Conservation (phyloP, 371 early-diverging fungal species). For the Mortierella sp. region DNA sequence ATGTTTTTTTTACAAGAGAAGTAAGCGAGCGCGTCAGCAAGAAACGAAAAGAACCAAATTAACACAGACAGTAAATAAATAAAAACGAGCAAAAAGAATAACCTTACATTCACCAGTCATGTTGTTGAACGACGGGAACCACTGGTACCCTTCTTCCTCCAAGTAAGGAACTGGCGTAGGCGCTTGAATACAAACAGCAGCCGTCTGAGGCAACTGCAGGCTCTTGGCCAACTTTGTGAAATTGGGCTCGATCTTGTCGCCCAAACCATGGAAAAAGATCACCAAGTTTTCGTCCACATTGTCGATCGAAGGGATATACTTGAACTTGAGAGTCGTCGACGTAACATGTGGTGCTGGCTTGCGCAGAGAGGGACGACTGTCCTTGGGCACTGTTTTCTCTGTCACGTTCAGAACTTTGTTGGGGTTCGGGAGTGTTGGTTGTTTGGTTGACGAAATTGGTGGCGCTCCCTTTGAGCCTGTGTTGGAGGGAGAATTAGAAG, state of each 20-base stretch:
- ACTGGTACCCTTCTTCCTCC: conserved; percentile 71
- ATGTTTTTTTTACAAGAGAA: too few species aligned
- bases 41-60: neutral
- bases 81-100: neutral
- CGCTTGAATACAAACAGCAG: conserved; percentile 73
- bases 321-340: conserved; percentile 58
- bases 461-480: neutral
- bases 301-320: conserved; percentile 69
- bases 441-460: conserved; percentile 13
- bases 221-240: conserved; percentile 71
- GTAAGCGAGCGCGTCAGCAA: neutral
- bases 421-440: conserved; percentile 33
- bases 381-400: neutral
- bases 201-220: conserved; percentile 79
- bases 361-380: neutral
- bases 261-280: conserved; percentile 83
- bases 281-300: conserved; percentile 78
- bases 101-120: conserved; percentile 69
- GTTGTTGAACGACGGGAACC: conserved; percentile 78
- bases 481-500: neutral
- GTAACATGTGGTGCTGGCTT: conserved; percentile 24
- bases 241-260: conserved; percentile 68
- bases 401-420: conserved; percentile 18
- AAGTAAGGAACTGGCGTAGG: conserved; percentile 76
- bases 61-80: neutral